Evolutionary conservation across 2,329 filamentous ascomycete species (phyloP).

Genomic region (Gaeumannomyces tritici): DNA sequence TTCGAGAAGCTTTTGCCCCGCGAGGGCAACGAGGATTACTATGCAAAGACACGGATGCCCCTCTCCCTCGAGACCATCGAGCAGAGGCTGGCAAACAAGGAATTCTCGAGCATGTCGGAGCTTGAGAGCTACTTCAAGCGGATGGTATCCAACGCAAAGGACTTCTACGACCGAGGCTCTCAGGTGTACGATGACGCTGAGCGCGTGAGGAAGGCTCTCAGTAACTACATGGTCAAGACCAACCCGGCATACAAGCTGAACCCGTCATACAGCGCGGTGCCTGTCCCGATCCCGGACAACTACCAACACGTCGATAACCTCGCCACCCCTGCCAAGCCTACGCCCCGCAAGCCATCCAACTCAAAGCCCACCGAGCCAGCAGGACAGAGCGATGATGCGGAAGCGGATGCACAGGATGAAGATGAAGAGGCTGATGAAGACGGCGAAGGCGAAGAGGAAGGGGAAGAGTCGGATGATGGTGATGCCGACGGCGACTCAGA

Average conservation of each 20-base stretch:
- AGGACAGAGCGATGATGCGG: not conserved
- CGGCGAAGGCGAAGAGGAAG: constrained; percentile 9
- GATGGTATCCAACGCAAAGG: constrained; percentile 80
- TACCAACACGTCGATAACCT: not conserved
- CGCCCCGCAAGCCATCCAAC: not conserved
- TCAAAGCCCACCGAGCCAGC: constrained; percentile 5
- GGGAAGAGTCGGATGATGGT: constrained; percentile 14
- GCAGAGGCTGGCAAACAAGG: constrained; percentile 57
- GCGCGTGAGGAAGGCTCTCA: constrained; percentile 74
- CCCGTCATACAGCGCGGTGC: constrained; percentile 57
- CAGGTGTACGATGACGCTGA: constrained; percentile 75
- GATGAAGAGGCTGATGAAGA: constrained; percentile 16
- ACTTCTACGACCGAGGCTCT: constrained; percentile 67
- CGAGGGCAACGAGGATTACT: constrained; percentile 63
- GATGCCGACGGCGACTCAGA: constrained; percentile 7
- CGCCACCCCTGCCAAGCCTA: constrained; percentile 10
- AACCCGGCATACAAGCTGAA: constrained; percentile 72
- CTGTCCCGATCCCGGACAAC: constrained; percentile 62
- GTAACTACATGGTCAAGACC: constrained; percentile 77
- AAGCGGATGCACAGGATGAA: constrained; percentile 10
- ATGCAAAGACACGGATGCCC: constrained; percentile 65
- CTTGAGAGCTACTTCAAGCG: constrained; percentile 82
- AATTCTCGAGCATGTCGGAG: constrained; percentile 61
- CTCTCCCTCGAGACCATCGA: constrained; percentile 72
- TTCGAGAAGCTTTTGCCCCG: constrained; percentile 65